Conservation (phyloP, 176 grass and related monocot species). For the Eragrostis curvula region DNA sequence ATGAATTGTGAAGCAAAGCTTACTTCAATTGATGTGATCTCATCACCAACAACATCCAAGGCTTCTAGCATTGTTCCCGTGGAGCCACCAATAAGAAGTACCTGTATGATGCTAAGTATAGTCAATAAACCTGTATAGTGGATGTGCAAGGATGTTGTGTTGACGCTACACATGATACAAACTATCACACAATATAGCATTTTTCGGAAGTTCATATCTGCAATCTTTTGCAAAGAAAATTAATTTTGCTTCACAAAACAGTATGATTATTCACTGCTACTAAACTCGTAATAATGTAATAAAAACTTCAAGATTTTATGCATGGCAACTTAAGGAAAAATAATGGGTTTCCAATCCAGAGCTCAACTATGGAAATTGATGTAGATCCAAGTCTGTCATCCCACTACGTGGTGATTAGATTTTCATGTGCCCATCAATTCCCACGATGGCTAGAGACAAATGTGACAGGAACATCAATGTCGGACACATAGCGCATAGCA, state of each 20-base stretch:
- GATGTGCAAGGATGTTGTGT: conserved; percentile 2
- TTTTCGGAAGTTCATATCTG: not conserved
- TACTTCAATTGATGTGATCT: conserved; percentile 63
- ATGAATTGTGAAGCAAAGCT: conserved; percentile 32
- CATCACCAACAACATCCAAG: conserved; percentile 92
- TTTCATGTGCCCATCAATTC: too few relatives aligned
- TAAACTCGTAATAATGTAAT: not conserved
- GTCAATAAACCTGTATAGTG: conserved; percentile 10
- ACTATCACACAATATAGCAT: not conserved
- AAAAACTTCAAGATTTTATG: not conserved
- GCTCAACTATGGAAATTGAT: not conserved
- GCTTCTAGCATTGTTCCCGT: conserved; percentile 95
- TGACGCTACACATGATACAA: not conserved
- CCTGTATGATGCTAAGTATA: conserved; percentile 52
- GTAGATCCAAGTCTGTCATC: too few relatives aligned
- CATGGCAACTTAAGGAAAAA: not conserved
- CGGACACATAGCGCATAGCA: too few relatives aligned
- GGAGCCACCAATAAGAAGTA: conserved; percentile 95
- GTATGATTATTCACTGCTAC: not conserved
- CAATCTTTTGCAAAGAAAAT: conserved; percentile 2
- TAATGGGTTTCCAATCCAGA: not conserved
- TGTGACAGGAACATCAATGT: too few relatives aligned
- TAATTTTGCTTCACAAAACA: conserved; percentile 6
- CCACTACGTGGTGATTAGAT: too few relatives aligned
- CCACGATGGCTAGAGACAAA: too few relatives aligned